Evolutionary conservation across 495 filamentous ascomycete species (phyloP), one percentile per base, ranked within the genome.

Genomic region (Penicillium bialowiezense): DNA sequence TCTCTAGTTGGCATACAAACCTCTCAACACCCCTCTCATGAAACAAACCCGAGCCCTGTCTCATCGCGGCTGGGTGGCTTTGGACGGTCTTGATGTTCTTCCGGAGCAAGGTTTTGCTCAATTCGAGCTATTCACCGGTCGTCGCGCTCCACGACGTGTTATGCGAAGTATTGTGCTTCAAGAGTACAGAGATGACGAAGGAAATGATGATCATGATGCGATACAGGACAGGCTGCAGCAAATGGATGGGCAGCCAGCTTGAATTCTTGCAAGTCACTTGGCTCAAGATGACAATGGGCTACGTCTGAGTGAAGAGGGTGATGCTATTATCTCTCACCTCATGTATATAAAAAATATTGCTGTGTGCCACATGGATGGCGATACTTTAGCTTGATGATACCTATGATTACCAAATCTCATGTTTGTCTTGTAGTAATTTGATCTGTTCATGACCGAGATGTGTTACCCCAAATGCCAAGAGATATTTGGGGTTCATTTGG

Each of bases 81-180:
- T 91, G 35, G 87, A 91, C 49, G 88, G 87, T 5, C 71, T 91
- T 5, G 88, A 90, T 50, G 79, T 91, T 5, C 75, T 92, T 2
- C 81, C 83, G 0, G 87, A 91, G 65, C 88, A 90, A 72, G 88
- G 84, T 0, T 89, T 87, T 60, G 86, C 87, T 33, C 86, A 89
- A 23, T 92, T 91, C 57, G 88, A 91, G 60, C 66, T 91, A 13
- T 88, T 91, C 67, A 88, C 87, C 1, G 88, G 87, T 1, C 76
- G 87, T 18, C 78, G 85, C 56, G 88, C 87, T 15, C 88, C 88
- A 0, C 78, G 84, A 41, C 74, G 79, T 37, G 51, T 88, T 7
- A 91, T 92, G 88, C 65, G 70, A 7, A 68, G 59, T 7, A 63
- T 73, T 26, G 64, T 73, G 5, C 54, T 73, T 6, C 58, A 70